Evolutionary conservation across 257 asterid genomes (phyloP).

Genomic region (Rauvolfia tetraphylla): DNA sequence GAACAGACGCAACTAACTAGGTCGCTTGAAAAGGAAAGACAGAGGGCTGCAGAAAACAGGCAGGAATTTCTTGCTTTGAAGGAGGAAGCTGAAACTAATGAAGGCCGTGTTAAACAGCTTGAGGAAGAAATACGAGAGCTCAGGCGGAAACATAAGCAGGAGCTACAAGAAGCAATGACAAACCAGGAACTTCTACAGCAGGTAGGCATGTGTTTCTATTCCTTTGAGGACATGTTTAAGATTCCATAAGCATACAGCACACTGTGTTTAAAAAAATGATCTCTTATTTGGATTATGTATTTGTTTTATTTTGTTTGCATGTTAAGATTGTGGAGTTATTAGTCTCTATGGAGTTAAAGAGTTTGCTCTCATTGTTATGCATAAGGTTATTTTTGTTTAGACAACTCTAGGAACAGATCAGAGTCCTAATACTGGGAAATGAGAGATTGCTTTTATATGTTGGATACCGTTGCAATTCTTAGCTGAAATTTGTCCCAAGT

Average conservation of each 20-base stretch:
- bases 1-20: conserved; percentile 92
- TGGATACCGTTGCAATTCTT: not conserved
- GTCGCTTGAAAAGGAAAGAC: conserved; percentile 94
- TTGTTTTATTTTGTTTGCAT: not conserved
- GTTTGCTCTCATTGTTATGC: not conserved
- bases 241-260: not conserved
- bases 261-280: not conserved
- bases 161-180: conserved; percentile 70
- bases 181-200: conserved; percentile 88
- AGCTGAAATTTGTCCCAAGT: not conserved
- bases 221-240: conserved; percentile 1
- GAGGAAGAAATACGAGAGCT: conserved; percentile 78
- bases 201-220: conserved; percentile 38
- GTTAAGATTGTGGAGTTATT: not conserved
- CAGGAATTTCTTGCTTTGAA: conserved; percentile 91
- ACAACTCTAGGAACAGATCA: not conserved
- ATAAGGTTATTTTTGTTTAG: not conserved
- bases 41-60: conserved; percentile 80
- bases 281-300: not conserved
- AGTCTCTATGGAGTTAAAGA: not conserved
- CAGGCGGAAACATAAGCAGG: conserved; percentile 83
- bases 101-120: conserved; percentile 75
- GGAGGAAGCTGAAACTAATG: conserved; percentile 93
- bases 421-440: not conserved
- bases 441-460: not conserved